A percentile compares a stretch with the other conserved stretches of the same genome.
Conservation (phyloP, 208 protist genomes). For the Vickermania spadyakhi region DNA sequence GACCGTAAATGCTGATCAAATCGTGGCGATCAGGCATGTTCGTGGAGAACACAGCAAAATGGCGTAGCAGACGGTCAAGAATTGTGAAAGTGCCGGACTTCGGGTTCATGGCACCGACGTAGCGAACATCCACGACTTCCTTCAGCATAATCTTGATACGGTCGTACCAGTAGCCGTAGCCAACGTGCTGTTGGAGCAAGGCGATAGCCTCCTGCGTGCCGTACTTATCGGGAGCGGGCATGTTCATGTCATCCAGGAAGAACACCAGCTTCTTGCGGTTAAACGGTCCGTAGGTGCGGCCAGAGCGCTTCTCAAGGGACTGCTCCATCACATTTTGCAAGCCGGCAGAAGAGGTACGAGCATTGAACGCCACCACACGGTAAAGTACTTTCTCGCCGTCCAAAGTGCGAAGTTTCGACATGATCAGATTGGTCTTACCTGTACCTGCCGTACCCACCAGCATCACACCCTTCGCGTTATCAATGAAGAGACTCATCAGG, state of each 20-base stretch:
- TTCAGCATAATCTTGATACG: conserved; percentile 92
- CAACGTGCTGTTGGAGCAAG: conserved; percentile 96
- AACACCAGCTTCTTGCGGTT: conserved; percentile 96
- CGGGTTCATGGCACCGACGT: conserved; percentile 97
- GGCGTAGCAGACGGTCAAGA: conserved; percentile 93
- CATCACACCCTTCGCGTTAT: conserved; percentile 93
- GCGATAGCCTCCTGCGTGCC: conserved; percentile 97
- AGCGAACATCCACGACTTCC: conserved; percentile 93
- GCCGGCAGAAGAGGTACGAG: conserved; percentile 83
- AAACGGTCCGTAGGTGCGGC: conserved; percentile 91
- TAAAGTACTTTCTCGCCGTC: conserved; percentile 90
- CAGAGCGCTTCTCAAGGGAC: conserved; percentile 96
- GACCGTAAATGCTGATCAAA: conserved; percentile 91
- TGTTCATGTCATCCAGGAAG: conserved; percentile 99
- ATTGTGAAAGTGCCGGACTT: conserved; percentile 97
- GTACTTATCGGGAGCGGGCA: conserved; percentile 98
- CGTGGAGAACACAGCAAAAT: conserved; percentile 95
- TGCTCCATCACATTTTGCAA: conserved; percentile 96
- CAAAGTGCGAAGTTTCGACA: conserved; percentile 91
- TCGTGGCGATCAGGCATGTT: conserved; percentile 90
- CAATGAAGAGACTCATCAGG: conserved; percentile 91
- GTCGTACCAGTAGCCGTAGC: conserved; percentile 98
- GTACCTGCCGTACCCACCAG: conserved; percentile 96
- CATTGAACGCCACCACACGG: conserved; percentile 96
- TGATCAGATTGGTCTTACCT: conserved; percentile 96